Percentiles rank a stretch among this genome's conserved stretches.
Conservation (phyloP, 352 stramenopile genomes). For the Phytophthora syringae region DNA sequence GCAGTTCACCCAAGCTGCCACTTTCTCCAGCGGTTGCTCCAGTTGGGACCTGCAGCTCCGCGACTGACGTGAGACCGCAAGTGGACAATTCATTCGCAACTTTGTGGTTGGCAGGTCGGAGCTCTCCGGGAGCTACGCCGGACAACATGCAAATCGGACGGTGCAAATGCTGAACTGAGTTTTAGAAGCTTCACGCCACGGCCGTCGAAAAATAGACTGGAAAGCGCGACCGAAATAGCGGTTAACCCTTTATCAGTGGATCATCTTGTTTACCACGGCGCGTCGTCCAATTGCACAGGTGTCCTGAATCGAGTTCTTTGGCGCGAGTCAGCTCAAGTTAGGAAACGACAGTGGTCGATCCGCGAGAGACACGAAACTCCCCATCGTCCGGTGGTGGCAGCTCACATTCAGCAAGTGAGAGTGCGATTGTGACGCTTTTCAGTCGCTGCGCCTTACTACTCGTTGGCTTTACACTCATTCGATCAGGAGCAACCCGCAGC, state of each 20-base stretch:
- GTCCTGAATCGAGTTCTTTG: too few relatives aligned
- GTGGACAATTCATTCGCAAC: too few relatives aligned
- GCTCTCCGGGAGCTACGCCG: constrained; percentile 14
- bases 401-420: background rate
- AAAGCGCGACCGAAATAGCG: too few relatives aligned
- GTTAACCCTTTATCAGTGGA: too few relatives aligned
- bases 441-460: background rate
- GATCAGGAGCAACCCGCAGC: background rate
- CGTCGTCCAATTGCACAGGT: constrained; percentile 19
- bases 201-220: constrained; percentile 26
- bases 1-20: constrained; percentile 26
- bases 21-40: background rate
- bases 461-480: background rate
- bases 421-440: constrained; percentile 5
- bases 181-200: constrained; percentile 1
- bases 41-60: background rate
- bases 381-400: constrained; percentile 19
- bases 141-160: constrained; percentile 38
- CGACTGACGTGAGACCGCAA: constrained; percentile 4
- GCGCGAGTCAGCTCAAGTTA: too few relatives aligned
- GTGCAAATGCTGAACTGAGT: constrained; percentile 5
- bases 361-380: constrained; percentile 22
- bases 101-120: constrained; percentile 3
- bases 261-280: too few relatives aligned
- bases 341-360: too few relatives aligned